A percentile compares a stretch with the other conserved stretches of the same genome.
Evolutionary conservation across 495 filamentous ascomycete genomes (phyloP).

Genomic region (Trichodelitschia bisporula): DNA sequence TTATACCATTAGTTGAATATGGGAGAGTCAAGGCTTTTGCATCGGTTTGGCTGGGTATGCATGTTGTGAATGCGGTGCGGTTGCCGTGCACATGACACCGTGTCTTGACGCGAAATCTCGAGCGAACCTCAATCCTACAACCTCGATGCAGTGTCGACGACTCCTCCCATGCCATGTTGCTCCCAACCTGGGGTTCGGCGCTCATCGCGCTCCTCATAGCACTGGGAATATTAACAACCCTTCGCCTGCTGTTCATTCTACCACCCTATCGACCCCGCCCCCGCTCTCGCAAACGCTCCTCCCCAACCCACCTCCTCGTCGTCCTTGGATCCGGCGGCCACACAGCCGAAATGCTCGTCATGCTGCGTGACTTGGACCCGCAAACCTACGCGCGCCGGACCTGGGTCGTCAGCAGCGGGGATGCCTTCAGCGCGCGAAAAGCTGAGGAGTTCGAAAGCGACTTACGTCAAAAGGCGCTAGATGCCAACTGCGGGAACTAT

Average conservation of each 20-base stretch:
- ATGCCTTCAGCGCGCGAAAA: conserved; percentile 43
- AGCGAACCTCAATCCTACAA: too few relatives aligned
- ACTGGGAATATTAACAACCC: too few relatives aligned
- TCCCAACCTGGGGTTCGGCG: too few relatives aligned
- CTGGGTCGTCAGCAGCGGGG: conserved; percentile 58
- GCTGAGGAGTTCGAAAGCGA: conserved; percentile 36
- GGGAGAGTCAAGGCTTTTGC: too few relatives aligned
- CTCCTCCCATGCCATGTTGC: too few relatives aligned
- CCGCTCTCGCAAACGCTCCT: conserved; percentile 8
- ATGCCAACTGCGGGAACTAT: conserved; percentile 12
- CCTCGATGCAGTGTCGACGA: too few relatives aligned
- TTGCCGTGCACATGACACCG: too few relatives aligned
- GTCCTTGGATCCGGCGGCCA: conserved; percentile 86
- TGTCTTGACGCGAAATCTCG: too few relatives aligned
- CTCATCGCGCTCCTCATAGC: too few relatives aligned
- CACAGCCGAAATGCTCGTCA: conserved; percentile 76
- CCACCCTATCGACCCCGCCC: conserved; percentile 9
- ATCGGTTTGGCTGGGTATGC: too few relatives aligned
- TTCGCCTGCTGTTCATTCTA: conserved; percentile 27
- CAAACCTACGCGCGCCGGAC: conserved; percentile 35
- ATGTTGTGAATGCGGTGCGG: too few relatives aligned
- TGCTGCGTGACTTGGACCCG: conserved; percentile 29
- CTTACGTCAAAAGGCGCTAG: conserved; percentile 3
- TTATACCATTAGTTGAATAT: too few relatives aligned
- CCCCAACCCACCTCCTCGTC: conserved; percentile 42